Evolutionary conservation across 345 rosid genomes (phyloP), one percentile per base, ranked within the genome.

Genomic region (Carallia pectinifolia): DNA sequence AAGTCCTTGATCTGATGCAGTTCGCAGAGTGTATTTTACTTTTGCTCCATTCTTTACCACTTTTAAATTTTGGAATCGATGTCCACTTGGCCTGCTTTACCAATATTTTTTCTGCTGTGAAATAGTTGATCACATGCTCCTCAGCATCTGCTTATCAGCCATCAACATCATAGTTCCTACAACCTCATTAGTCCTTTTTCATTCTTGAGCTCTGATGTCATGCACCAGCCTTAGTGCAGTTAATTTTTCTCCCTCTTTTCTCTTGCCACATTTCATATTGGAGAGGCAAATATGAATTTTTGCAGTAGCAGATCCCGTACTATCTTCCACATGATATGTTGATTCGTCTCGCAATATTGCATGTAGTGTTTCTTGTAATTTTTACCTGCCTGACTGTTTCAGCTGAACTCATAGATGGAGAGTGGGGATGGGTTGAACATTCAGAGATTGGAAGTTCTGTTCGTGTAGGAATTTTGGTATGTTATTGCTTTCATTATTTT

Each of bases 381-480:
- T 70, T 66, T 63, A 59, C 66, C 7, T 31, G 38, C 40, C 79
- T 75, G 58, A 77, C 18, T 64, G 71, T 16, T 65, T 56, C 56
- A 68, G 18, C 64, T 60, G 64, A 58, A 10, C 33, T 2, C 9
- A 65, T 78, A 90, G 98, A 90, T 94, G 80, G 98, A 91, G 82
- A 94, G 98, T 76, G 88, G 97, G 61, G 93, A 90, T 73, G 86
- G 80, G 76, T 80, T n/a, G 91, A 86, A 85, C 90, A 87, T 79
- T 85, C 79, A 64, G 85, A 70, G 64, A 64, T 30, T 60, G 81
- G 82, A 66, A 87, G 65, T 81, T 77, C 91, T 44, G 16, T 91
- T 60, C 95, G 95, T 59, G 98, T 94, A 38, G 91, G 97, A 58
- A 95, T 91, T 70, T 74, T 94, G 94, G 97, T 94, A 85, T 56